Percentiles rank a stretch among this genome's conserved stretches.
Conservation (phyloP, 768 basidiomycete genomes). For the Multifurca ochricompacta region DNA sequence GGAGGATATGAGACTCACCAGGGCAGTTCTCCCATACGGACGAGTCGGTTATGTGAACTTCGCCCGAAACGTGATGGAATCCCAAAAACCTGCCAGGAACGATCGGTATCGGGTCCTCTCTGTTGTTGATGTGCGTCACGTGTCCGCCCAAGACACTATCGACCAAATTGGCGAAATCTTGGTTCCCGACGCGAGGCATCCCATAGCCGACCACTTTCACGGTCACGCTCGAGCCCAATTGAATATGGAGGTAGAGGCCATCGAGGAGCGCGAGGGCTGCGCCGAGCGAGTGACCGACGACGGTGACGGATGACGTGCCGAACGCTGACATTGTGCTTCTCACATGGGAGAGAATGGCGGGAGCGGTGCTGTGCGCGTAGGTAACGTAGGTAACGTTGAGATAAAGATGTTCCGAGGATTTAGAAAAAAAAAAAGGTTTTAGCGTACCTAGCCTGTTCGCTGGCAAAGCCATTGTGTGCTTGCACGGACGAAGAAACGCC, state of each 20-base stretch:
- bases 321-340: too few species aligned
- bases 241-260: neutral
- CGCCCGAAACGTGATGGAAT: neutral
- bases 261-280: constrained; percentile 7
- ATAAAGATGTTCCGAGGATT: too few species aligned
- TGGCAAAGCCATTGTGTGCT: constrained; percentile 42
- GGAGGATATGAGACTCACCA: neutral
- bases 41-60: neutral
- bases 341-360: neutral
- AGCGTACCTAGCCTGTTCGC: constrained; percentile 39
- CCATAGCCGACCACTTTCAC: constrained; percentile 1
- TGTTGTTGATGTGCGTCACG: neutral
- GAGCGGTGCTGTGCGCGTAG: constrained; percentile 1
- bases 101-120: neutral
- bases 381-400: too few species aligned
- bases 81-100: neutral
- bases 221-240: neutral
- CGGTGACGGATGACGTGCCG: neutral
- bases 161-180: neutral
- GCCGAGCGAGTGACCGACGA: constrained; percentile 6
- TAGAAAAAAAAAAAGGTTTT: too few species aligned
- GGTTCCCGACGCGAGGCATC: constrained; percentile 10
- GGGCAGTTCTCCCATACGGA: neutral
- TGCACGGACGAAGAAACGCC: constrained; percentile 36
- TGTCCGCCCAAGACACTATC: neutral